These are phyloP conservation scores for Emiliania huxleyi DNA, from an alignment of 78 protist species.

Conservation along the genomic window DNA sequence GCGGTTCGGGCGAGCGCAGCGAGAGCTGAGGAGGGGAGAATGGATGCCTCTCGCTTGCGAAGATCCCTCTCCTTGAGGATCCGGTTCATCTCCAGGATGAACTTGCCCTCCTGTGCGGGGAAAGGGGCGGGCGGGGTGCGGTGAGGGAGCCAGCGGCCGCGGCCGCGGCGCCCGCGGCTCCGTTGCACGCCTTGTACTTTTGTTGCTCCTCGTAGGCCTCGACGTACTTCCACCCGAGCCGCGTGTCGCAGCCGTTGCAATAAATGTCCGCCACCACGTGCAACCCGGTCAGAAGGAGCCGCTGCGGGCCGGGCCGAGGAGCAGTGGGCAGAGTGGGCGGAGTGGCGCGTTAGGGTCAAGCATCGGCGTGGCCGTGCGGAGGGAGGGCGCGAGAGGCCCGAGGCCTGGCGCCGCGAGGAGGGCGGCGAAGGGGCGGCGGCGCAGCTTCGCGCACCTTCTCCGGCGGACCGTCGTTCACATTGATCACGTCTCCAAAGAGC, in stretches of 20 bases:
- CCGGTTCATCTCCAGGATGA: neutral
- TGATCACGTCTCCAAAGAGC: neutral
- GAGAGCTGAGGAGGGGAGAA: too few relatives aligned
- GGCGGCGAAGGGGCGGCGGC: too few relatives aligned
- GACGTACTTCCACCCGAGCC: slow-evolving; percentile 20
- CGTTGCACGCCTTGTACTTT: neutral
- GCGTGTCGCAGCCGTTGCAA: neutral
- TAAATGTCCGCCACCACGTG: neutral
- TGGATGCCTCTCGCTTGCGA: too few relatives aligned
- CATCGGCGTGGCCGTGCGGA: too few relatives aligned
- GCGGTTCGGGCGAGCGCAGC: too few relatives aligned
- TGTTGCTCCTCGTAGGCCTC: neutral
- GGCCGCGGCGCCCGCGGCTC: neutral
- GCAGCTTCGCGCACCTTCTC: neutral
- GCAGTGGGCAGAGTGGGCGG: too few relatives aligned
- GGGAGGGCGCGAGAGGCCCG: too few relatives aligned
- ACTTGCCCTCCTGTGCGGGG: neutral
- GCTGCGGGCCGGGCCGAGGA: too few relatives aligned
- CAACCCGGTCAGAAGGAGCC: neutral
- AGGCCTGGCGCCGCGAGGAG: too few relatives aligned
- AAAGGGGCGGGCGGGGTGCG: neutral
- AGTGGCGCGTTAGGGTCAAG: too few relatives aligned
- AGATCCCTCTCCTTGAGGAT: neutral
- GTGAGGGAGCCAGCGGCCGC: neutral
- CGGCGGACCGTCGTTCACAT: neutral